Evolutionary conservation across 2,329 filamentous ascomycete genomes (phyloP).

Genomic region (Diaporthe citri): DNA sequence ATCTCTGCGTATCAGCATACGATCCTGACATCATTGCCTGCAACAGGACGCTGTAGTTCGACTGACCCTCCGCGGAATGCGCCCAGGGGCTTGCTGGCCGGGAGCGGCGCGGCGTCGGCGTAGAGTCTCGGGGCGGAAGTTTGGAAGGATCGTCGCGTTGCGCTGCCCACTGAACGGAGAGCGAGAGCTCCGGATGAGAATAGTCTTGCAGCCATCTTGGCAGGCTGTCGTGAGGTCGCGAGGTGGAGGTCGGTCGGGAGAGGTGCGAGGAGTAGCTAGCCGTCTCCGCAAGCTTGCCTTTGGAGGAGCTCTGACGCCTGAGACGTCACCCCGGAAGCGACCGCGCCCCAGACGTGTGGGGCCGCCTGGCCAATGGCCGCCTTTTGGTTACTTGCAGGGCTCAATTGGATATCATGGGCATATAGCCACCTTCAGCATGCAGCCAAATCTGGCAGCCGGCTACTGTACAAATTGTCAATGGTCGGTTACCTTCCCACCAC

Average conservation of each 20-base stretch:
- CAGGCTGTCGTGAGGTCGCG: conserved; percentile 27
- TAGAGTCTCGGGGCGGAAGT: conserved; percentile 60
- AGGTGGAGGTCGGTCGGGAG: conserved; percentile 22
- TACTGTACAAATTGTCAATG: not conserved
- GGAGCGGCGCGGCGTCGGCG: conserved; percentile 60
- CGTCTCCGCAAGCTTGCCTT: conserved; percentile 1
- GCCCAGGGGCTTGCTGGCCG: conserved; percentile 69
- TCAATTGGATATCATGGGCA: not conserved
- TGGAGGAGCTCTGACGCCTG: conserved; percentile 26
- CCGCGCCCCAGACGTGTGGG: conserved; percentile 14
- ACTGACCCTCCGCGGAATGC: conserved; percentile 73
- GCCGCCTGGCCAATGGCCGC: conserved; percentile 32
- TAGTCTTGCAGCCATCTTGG: conserved; percentile 62
- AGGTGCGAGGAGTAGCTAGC: not conserved
- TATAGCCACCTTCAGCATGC: not conserved
- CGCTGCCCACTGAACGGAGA: conserved; percentile 49
- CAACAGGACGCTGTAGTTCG: not conserved
- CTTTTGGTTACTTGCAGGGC: not conserved
- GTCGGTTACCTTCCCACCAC: not conserved
- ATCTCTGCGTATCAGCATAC: not conserved
- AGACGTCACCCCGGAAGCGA: conserved; percentile 33
- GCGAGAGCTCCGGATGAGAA: conserved; percentile 55
- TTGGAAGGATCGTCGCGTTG: conserved; percentile 59
- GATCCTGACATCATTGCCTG: not conserved
- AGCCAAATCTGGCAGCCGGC: not conserved